Base-by-base conservation (phyloP, 495 filamentous ascomycete species). In the Penicillium coprophilum region DNA sequence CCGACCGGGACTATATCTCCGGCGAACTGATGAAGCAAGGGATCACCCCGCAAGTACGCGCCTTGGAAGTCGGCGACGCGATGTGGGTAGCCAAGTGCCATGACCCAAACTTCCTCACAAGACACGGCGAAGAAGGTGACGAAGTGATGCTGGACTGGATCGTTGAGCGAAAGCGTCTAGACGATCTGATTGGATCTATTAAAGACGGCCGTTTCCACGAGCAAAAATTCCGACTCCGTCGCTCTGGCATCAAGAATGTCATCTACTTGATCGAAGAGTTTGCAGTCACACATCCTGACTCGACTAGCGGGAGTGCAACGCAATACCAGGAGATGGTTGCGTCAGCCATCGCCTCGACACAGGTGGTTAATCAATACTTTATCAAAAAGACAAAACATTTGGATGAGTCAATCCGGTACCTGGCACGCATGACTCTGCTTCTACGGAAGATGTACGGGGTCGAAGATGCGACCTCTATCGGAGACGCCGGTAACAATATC, bases 171-270 rank as follows among this genome's bases (percentile, higher is more conserved):
- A 95, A 95, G 63, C 80, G 90, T 3, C 79, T 92, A 0, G 90
- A 95, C 60, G 90, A 95, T 69, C 77, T 95, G 4, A 77, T 94
- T 8, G 74, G 80, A 24, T 90, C 87, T 44, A 89, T 94, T 66
- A 92, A 87, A 67, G 90, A 94, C 50, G 88, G 89, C 0, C 84
- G 90, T 1, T 94, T 92, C 62, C 86, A 86, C 60, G 90, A 95
- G 62, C 90, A 95, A 59, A 94, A 95, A 61, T 93, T 91, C 60
- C 85, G 90, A 2, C 79, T 93, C 3, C 78, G 79, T 36, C 84
- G 84, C 50, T 86, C 83, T 0, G 89, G 89, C 1, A 74, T 92
- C 28, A 84, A 81, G 53, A 88, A 92, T 52, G 85, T 94, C 27
- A 78, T 89, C 44, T 95, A 94, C 61, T 72, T 95, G n/a, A 79